Base-by-base conservation (phyloP, 768 basidiomycete genomes). In the Trametes villosa region DNA sequence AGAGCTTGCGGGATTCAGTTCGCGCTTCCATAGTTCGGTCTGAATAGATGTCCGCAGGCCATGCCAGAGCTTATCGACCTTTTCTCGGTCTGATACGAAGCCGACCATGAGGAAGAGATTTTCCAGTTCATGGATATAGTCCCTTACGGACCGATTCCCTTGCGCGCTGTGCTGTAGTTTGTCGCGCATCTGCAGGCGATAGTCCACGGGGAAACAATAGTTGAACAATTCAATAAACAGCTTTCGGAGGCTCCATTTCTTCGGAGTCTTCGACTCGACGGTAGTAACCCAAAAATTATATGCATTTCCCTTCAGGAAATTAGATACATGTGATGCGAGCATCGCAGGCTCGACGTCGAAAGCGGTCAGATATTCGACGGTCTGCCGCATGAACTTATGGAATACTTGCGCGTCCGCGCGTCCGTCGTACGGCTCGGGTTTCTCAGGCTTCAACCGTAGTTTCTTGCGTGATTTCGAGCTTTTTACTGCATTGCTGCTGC, bases 221-320 rank as follows among this genome's bases (percentile, higher is more conserved):
- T 70, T 63, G 56, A 70, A 70, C 13, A 68, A 22, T n/a, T 55
- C 67, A 4, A 55, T 24, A 1, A 60, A 64, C 17, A 44, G 68
- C 52, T 4, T 57, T 38, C 22, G 51, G 1, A 27, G 65, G 59
- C 30, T 51, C 68, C 68, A 70, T 2, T 57, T 26, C 2, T 17
- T 33, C 3, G 53, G 65, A 1, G 56, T 41, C 5, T 36, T 22
- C 9, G 67, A 50, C 53, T 44, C 29, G 0, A 68, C 59, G 20
- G 56, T 51, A 12, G 68, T 65, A 34, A 66, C 67, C 57, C 63
- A 72, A 50, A 71, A 74, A 7, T 61, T 63, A 46, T 72, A 71
- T 0, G 77, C 77, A 0, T 65, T 66, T 0, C 70, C 74, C 0
- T 58, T 70, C 5, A 81, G 59, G 67, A 66, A 79, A 12, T 70